Evolutionary conservation across 805 yeast species (phyloP), one percentile per base, ranked within the genome.

Genomic region (Vanderwaltozyma yarrowii): DNA sequence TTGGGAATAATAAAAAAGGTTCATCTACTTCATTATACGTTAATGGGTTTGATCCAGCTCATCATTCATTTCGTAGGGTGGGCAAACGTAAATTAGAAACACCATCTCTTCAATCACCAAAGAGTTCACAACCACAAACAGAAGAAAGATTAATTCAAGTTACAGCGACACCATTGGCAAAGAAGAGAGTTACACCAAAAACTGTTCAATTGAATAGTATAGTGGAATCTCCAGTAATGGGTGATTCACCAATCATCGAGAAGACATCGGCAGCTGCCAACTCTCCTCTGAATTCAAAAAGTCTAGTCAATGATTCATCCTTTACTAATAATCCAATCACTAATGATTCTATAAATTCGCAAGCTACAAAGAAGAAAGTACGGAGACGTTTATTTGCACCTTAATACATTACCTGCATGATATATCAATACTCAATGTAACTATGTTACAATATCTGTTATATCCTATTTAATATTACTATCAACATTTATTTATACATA

Each of bases 381-480:
- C 54, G 58, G 39, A 53, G 69, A 46, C 49, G 63, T 16, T 41
- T 65, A 15, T 64, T 64, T 45, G 66, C 63, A 8, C 66, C 66
- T 11, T 46, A 11, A 24, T 4, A 8, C 5, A 13, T 41, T 65
- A 15, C 64, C 64, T 45, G 66, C 63, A 8, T 66, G 66, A 12
- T 46, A 11, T 8, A 7, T 24, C 5, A 13, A 24, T 11, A 8
- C 11, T 24, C 11, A 8, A 24, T 8, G 9, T 8, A 8, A 10
- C 11, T 24, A 24, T 8, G 11, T 24, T 24, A 24, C 13, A 24
- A 11, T 8, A 11, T 7, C 11, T 24, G 27, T 10, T 12, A 4
- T 24, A 10, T 10, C n/a, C 27, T 24, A 12, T 5, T 24, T 13
- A 21, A 6, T 9, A 21, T 9, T 21, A 6, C 9, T 7, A 21